phyloP scores from a whole-genome alignment of 192 early-diverging fungal genomes.

The Backusella tuberculispora region DNA sequence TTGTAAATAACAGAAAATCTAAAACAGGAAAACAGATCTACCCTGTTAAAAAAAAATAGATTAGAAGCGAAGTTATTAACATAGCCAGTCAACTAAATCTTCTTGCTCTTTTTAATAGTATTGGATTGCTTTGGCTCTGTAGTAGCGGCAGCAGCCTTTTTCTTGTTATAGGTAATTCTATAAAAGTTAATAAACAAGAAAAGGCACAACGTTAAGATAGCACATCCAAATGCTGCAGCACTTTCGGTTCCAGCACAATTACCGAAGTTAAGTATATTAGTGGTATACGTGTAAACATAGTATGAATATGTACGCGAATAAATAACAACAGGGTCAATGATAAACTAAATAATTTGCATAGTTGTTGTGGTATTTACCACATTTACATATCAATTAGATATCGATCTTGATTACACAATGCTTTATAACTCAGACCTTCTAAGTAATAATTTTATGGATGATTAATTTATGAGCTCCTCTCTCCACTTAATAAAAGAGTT shows the following conservation, averaged over 20 bases:
- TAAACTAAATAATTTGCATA: slow-evolving; percentile 86
- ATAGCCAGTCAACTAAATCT: not conserved
- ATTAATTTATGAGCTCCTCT: too few species aligned
- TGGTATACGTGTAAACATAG: slow-evolving; percentile 67
- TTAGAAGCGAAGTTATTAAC: not conserved
- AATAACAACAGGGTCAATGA: slow-evolving; percentile 80
- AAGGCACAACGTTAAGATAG: slow-evolving; percentile 75
- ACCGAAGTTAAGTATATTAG: slow-evolving; percentile 57
- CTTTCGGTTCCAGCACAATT: slow-evolving; percentile 72
- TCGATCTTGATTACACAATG: too few species aligned
- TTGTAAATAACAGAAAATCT: too few species aligned
- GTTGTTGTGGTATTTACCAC: too few species aligned
- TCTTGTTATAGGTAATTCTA: slow-evolving; percentile 70
- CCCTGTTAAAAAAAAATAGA: not conserved
- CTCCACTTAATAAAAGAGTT: too few species aligned
- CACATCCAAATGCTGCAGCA: slow-evolving; percentile 78
- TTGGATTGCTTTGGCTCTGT: not conserved
- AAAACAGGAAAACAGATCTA: too few species aligned
- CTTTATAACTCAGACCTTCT: too few species aligned
- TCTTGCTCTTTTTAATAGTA: not conserved
- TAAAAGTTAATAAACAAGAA: slow-evolving; percentile 88
- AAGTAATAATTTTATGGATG: too few species aligned
- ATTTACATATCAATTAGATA: too few species aligned
- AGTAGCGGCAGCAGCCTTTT: slow-evolving; percentile 43
- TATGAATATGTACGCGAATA: slow-evolving; percentile 84